Conservation (phyloP, 2,329 filamentous ascomycete species). For the Monilinia fructigena region DNA sequence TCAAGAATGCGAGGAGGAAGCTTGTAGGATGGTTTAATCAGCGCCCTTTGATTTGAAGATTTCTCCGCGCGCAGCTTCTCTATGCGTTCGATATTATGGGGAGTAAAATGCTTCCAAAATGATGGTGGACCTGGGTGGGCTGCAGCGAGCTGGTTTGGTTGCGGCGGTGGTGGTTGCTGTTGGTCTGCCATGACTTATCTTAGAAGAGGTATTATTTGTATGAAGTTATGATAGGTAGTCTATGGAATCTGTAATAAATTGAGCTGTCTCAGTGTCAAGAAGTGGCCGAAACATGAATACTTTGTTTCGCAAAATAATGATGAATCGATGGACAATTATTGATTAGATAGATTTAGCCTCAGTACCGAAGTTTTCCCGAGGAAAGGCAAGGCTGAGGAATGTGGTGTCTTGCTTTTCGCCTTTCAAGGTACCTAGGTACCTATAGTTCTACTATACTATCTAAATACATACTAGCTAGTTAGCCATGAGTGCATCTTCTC, state of each 20-base stretch:
- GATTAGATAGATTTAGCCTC: constrained; percentile 9
- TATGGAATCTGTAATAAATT: neutral
- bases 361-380: constrained; percentile 5
- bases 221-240: too few species aligned
- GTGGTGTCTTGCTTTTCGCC: neutral
- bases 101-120: constrained; percentile 86
- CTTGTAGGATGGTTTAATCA: constrained; percentile 29
- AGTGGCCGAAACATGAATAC: neutral
- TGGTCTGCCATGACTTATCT: constrained; percentile 51
- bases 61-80: constrained; percentile 46
- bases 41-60: constrained; percentile 16
- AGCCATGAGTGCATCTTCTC: constrained; percentile 1
- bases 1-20: constrained; percentile 36
- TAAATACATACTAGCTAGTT: too few species aligned
- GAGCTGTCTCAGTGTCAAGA: neutral
- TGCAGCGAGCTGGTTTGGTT: constrained; percentile 50
- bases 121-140: constrained; percentile 84
- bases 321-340: constrained; percentile 1
- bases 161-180: constrained; percentile 44
- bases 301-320: neutral
- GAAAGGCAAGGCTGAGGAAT: constrained; percentile 16
- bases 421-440: too few species aligned
- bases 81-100: constrained; percentile 65
- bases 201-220: neutral
- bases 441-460: too few species aligned